Percentiles rank a stretch among this genome's conserved stretches.
Evolutionary conservation across 257 asterid genomes (phyloP).

Genomic region (Nyctanthes arbortristis): DNA sequence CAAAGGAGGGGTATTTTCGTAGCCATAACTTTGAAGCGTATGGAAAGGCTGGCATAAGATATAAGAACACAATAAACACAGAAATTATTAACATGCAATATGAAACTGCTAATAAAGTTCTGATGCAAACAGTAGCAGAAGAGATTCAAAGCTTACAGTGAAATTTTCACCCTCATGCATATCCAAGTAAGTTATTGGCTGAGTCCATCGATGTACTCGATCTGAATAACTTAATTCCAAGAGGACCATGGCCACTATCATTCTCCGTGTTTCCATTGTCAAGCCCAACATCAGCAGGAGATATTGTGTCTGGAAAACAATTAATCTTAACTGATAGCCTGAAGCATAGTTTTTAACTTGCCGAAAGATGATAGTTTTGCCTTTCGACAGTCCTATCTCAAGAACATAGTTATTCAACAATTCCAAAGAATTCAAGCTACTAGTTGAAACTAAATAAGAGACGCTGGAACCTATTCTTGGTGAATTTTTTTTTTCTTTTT

Average conservation of each 20-base stretch:
- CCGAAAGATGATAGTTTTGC: constrained; percentile 3
- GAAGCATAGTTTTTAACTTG: not conserved
- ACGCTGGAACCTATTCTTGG: not conserved
- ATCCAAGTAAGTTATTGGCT: constrained; percentile 84
- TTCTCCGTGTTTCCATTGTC: constrained; percentile 63
- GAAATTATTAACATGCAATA: not conserved
- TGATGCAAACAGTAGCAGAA: constrained; percentile 12
- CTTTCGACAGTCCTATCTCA: not conserved
- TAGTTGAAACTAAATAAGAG: not conserved
- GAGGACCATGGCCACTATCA: constrained; percentile 87
- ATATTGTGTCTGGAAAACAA: constrained; percentile 57
- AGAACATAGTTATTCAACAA: constrained; percentile 13
- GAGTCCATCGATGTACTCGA: constrained; percentile 86
- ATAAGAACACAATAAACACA: not conserved
- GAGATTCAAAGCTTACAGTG: constrained; percentile 52
- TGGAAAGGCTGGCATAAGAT: constrained; percentile 4
- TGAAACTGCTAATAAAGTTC: not conserved
- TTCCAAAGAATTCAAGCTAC: not conserved
- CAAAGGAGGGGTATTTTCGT: not conserved
- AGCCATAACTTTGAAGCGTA: constrained; percentile 8
- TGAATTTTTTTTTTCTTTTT: too few relatives aligned
- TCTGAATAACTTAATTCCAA: constrained; percentile 63
- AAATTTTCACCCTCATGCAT: constrained; percentile 70
- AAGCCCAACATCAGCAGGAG: constrained; percentile 87
- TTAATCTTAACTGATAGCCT: not conserved